Evolutionary conservation across 2,329 filamentous ascomycete species (phyloP), one percentile per base, ranked within the genome.

Genomic region (Ophiostoma australiae): DNA sequence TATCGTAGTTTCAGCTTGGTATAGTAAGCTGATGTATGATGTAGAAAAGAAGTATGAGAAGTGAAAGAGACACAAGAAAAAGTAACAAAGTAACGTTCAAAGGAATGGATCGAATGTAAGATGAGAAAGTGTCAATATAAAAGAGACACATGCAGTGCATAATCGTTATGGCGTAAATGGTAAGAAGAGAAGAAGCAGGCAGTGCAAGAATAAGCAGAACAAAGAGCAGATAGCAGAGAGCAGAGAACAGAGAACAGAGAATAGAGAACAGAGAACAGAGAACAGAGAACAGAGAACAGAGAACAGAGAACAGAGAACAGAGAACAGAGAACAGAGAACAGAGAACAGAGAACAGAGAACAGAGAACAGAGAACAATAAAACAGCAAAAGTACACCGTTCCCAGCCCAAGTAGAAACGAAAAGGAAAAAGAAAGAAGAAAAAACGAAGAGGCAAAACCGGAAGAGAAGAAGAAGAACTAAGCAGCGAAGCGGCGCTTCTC

Each of bases 401-500:
- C 61, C 44, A 37, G 31, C 23, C 52, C 48, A 15, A 61, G 37
- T 52, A 35, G 27, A 52, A 27, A 52, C 41, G 23, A 68, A n/a
- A 55, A 2, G 41, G 27, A 23, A 35, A 27, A 70, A 61, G 10
- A 37, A 15, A 17, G 4, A 17, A 15, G 17, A 58, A 52, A 61
- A n/a, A 48, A 8, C 33, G 6, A n/a, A 15, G 1, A 8, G 27
- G 27, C 27, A 31, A 31, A 68, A n/a, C 35, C 0, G 41, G 27
- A 23, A 35, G 44, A n/a, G 31, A 8, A 48, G 6, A n/a, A 15
- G 1, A 8, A 33, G 1, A 52, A 10, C 55, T 71, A 74, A 27
- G 68, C 68, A 1, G 69, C 69, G 31, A 65, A 68, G 33, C 71
- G 96, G 80, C 93, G 91, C 87, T 97, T 97, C 84, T 97, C 93